phyloP scores from a whole-genome alignment of 2,329 filamentous ascomycete species.

The Penicillium sclerotigenum region DNA sequence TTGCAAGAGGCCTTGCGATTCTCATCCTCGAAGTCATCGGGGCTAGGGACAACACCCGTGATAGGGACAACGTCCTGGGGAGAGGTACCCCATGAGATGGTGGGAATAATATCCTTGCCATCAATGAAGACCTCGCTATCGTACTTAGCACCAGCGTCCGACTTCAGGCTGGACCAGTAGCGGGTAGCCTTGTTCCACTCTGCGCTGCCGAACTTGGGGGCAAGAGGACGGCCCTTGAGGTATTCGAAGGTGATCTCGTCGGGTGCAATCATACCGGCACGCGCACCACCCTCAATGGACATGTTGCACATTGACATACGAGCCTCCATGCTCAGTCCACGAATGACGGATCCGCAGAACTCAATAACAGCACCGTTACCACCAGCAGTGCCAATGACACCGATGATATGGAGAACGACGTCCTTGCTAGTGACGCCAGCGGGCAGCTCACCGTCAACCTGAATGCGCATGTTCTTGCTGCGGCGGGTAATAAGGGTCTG shows the following conservation, averaged over 20 bases:
- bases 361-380: conserved; percentile 94
- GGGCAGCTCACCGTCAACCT: conserved; percentile 85
- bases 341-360: conserved; percentile 93
- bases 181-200: conserved; percentile 85
- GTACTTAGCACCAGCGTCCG: conserved; percentile 83
- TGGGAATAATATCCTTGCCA: conserved; percentile 87
- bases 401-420: conserved; percentile 88
- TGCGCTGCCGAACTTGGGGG: conserved; percentile 75
- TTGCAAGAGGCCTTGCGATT: conserved; percentile 75
- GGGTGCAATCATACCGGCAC: conserved; percentile 94
- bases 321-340: conserved; percentile 86
- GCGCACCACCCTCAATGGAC: conserved; percentile 93
- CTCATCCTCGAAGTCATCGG: conserved; percentile 78
- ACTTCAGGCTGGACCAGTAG: conserved; percentile 84
- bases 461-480: conserved; percentile 98
- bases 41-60: conserved; percentile 82
- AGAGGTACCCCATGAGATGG: conserved; percentile 94
- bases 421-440: conserved; percentile 96
- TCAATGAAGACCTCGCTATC: conserved; percentile 88
- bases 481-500: conserved; percentile 92
- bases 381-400: conserved; percentile 89
- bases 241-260: conserved; percentile 94
- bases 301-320: conserved; percentile 99
- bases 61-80: conserved; percentile 96
- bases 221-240: conserved; percentile 84